Percentiles rank a stretch among this genome's conserved stretches.
Conservation (phyloP, 805 yeast species). For the Ogataea kodamae region DNA sequence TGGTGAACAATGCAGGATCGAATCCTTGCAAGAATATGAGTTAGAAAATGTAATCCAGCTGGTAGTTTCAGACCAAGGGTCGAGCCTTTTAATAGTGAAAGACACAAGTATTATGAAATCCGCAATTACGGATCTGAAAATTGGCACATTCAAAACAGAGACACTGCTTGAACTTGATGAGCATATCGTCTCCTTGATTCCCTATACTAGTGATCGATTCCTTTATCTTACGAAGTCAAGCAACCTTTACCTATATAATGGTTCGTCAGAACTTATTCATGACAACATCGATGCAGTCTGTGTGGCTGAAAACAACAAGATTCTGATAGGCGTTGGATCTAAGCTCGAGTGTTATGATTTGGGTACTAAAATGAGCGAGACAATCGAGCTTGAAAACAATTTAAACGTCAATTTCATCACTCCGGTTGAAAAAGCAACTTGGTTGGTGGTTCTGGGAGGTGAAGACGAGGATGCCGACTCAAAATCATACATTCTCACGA, state of each 20-base stretch:
- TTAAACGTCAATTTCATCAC: slow-evolving; percentile 11
- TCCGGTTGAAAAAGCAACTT: slow-evolving; percentile 5
- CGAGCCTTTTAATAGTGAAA: slow-evolving; percentile 16
- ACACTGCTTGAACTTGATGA: slow-evolving; percentile 9
- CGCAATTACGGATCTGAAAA: background rate
- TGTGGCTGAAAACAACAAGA: slow-evolving; percentile 6
- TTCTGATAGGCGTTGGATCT: slow-evolving; percentile 3
- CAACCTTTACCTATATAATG: slow-evolving; percentile 9
- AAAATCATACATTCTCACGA: slow-evolving; percentile 13
- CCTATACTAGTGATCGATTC: background rate
- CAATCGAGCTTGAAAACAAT: slow-evolving; percentile 10
- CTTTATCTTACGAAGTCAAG: slow-evolving; percentile 13
- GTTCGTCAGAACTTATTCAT: background rate
- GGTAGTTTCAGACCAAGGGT: slow-evolving; percentile 21
- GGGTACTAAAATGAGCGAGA: slow-evolving; percentile 1
- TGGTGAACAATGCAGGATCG: slow-evolving; percentile 4
- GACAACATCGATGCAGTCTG: slow-evolving; percentile 11
- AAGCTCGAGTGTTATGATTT: slow-evolving; percentile 11
- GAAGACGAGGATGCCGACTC: slow-evolving; percentile 16
- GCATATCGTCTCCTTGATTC: background rate
- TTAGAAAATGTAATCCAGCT: slow-evolving; percentile 18
- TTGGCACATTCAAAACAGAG: slow-evolving; percentile 4
- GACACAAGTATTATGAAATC: slow-evolving; percentile 8
- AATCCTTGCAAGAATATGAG: background rate
- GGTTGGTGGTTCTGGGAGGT: slow-evolving; percentile 16